A percentile compares a stretch with the other conserved stretches of the same genome.
Evolutionary conservation across 2,329 filamentous ascomycete genomes (phyloP).

Genomic region (Penicillium palitans): DNA sequence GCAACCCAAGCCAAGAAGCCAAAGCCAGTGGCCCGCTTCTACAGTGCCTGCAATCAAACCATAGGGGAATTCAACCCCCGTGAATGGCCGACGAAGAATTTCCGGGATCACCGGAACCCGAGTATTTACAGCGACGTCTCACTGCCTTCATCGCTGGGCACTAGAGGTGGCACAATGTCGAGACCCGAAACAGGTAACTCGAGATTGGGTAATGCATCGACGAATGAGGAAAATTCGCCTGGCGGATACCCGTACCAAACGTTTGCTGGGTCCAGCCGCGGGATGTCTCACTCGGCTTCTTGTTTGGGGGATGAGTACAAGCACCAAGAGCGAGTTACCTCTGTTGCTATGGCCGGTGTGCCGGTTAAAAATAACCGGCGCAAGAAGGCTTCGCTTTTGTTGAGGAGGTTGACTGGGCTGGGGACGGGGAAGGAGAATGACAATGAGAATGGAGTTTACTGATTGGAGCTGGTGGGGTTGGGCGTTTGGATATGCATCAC

Average conservation of each 20-base stretch:
- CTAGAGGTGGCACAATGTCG: neutral
- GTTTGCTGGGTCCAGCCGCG: neutral
- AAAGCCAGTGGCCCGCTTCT: conserved; percentile 17
- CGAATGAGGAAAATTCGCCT: neutral
- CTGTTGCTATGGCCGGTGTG: conserved; percentile 5
- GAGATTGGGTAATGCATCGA: neutral
- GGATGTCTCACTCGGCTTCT: conserved; percentile 4
- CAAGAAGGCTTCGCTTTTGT: conserved; percentile 19
- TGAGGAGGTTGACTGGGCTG: conserved; percentile 23
- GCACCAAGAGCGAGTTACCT: conserved; percentile 15
- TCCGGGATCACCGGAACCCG: conserved; percentile 6
- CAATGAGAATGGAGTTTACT: neutral
- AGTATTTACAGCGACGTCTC: conserved; percentile 10
- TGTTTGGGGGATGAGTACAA: neutral
- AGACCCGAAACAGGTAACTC: neutral
- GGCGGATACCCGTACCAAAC: neutral
- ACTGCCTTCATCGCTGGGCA: neutral
- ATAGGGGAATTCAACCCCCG: neutral
- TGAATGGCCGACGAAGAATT: conserved; percentile 10
- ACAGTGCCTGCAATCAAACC: conserved; percentile 16
- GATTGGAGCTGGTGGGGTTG: neutral
- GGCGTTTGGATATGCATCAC: neutral
- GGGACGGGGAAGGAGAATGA: conserved; percentile 9
- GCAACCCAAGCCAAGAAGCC: neutral
- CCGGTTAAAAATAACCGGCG: conserved; percentile 6